phyloP scores from a whole-genome alignment of 208 protist genomes.

The Crithidia acanthocephali region DNA sequence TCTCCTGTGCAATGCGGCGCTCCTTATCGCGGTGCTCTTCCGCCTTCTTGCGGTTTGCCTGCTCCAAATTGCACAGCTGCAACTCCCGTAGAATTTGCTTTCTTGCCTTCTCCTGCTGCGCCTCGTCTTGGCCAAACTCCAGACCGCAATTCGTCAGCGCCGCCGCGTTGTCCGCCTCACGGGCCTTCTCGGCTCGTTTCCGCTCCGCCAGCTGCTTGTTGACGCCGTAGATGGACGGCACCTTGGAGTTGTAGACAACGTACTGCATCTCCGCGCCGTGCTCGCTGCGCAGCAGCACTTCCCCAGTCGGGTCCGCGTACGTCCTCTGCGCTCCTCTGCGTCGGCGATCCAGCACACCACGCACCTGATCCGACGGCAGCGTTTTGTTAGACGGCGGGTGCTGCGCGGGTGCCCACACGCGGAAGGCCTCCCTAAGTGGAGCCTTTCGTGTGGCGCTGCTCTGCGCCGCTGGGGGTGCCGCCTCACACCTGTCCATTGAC shows the following conservation, averaged over 20 bases:
- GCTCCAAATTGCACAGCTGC: conserved; percentile 49
- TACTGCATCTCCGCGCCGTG: conserved; percentile 51
- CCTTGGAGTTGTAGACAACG: conserved; percentile 69
- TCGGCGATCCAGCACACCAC: not conserved
- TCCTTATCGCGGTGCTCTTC: conserved; percentile 36
- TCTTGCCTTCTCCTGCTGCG: conserved; percentile 25
- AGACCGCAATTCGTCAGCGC: not conserved
- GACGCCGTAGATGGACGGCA: conserved; percentile 64
- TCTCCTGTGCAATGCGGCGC: conserved; percentile 23
- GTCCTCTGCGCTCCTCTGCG: conserved; percentile 3
- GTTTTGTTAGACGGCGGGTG: conserved; percentile 35
- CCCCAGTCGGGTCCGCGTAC: conserved; percentile 60
- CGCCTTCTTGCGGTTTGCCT: conserved; percentile 50
- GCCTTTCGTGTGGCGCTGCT: not conserved
- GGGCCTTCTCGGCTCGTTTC: conserved; percentile 25
- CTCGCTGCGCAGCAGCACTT: conserved; percentile 52
- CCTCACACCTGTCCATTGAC: conserved; percentile 29
- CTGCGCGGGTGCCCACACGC: conserved; percentile 57
- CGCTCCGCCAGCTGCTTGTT: conserved; percentile 67
- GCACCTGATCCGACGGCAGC: not conserved
- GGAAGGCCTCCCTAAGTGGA: conserved; percentile 18
- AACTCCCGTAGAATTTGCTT: conserved; percentile 52
- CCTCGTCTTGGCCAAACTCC: conserved; percentile 15
- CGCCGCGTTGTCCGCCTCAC: not conserved
- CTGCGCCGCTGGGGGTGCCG: not conserved